A percentile compares a stretch with the other conserved stretches of the same genome.
phyloP scores from a whole-genome alignment of 2,329 filamentous ascomycete genomes.

The Aureobasidium vineae region DNA sequence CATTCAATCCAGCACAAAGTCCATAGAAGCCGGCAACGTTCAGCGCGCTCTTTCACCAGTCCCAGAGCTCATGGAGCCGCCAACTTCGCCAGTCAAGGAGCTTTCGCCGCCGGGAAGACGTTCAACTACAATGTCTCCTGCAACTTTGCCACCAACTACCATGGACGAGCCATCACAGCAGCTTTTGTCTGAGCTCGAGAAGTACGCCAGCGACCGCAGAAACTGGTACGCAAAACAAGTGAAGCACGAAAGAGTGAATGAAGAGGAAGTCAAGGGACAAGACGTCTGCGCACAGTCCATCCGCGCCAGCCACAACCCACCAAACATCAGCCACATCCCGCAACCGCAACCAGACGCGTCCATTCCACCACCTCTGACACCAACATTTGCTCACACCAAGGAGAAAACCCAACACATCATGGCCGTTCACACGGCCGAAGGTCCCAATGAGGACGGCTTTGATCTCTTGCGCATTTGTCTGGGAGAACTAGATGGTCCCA shows the following conservation, averaged over 20 bases:
- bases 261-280: not conserved
- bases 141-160: not conserved
- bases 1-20: not conserved
- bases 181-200: slow-evolving; percentile 1
- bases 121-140: not conserved
- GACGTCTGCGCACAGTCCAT: not conserved
- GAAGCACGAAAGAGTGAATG: slow-evolving; percentile 1
- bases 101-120: not conserved
- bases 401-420: not conserved
- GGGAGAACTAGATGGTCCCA: not conserved
- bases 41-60: not conserved
- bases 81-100: not conserved
- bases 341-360: slow-evolving; percentile 7
- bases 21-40: not conserved
- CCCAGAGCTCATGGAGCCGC: not conserved
- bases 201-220: slow-evolving; percentile 1
- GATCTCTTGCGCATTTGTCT: not conserved
- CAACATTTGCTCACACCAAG: not conserved
- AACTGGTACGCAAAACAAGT: not conserved
- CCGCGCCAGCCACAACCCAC: not conserved
- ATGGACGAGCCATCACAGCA: slow-evolving; percentile 13
- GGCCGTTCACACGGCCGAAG: slow-evolving; percentile 6
- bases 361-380: not conserved
- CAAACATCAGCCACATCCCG: not conserved
- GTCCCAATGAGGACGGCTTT: not conserved